Base-by-base conservation (phyloP, 106 monocot genomes). In the Iris macrosiphon region DNA sequence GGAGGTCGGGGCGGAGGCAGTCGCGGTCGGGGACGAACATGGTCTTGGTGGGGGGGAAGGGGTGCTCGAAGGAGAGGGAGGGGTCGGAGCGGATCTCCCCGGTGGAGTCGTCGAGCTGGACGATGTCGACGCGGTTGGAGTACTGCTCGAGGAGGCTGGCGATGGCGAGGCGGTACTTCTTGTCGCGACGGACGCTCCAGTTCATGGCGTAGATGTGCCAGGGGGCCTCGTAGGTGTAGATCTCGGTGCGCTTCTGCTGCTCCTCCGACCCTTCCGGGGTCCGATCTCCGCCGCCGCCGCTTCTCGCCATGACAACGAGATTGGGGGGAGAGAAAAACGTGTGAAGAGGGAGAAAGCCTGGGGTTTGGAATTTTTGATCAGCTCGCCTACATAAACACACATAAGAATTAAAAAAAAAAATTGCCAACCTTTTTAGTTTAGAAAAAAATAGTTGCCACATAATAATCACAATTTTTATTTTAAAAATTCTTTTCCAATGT, bases 171-270 rank as follows among this genome's bases (percentile, higher is more conserved):
- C 95, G 85, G 82, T 96, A 90, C 72, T 67, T 80, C 90, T 98
- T 87, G 79, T 98, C 90, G 23, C 90, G 79, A 19, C 96, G 90
- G 19, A 90, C 96, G 83, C 80, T 80, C 96, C 90, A 98, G 83
- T 98, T 98, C 96, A 98, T 98, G 24, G 82, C 82, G 79, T 98
- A 98, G 87, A 96, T 80, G 75, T 86, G 95, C 95, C 95, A 96
- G 0, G 83, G 80, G 6, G 86, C 96, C 67, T 98, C 96, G 77
- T 98, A 98, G 0, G 96, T 98, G 86, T 98, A 98, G 83, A 98
- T 98, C 90, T 98, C 96, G 52, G 96, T 91, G 17, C 96, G 73
- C 83, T 83, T 82, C 72, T 86, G 90, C 67, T 89, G 82, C 48
- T 82, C 85, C 43, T 89, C 85, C 30, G 72, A 75, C 4, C 59